A percentile compares a stretch with the other conserved stretches of the same genome.
Conservation (phyloP, 164 flowering plant species). For the Aristolochia fimbriata region DNA sequence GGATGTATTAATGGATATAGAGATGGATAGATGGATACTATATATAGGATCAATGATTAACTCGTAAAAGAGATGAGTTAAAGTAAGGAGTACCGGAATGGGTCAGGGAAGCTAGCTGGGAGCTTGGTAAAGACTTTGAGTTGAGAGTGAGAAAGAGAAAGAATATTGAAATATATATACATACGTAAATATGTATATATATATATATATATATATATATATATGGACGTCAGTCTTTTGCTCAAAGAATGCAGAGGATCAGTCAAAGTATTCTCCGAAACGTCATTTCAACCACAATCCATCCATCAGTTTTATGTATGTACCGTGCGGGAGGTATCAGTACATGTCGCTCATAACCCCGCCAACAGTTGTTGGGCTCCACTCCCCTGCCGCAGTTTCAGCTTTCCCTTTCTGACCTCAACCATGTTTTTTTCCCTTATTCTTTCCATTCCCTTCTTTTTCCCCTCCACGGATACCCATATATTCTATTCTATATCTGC, state of each 20-base stretch:
- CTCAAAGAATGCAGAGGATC: conserved; percentile 9
- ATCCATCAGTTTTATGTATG: conserved; percentile 14
- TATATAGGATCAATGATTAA: conserved; percentile 44
- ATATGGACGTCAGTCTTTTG: no score
- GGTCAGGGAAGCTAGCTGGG: no score
- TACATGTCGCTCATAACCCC: conserved; percentile 14
- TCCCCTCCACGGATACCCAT: background rate
- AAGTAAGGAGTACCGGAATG: no score
- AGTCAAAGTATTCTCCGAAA: conserved; percentile 11
- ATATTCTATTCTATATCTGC: no score
- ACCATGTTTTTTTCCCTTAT: background rate
- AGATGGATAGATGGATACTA: conserved; percentile 34
- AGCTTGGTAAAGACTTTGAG: no score
- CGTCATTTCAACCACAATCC: conserved; percentile 15
- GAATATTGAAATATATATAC: no score
- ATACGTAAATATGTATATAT: no score
- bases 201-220: no score
- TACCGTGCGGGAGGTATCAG: conserved; percentile 11
- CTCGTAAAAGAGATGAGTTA: background rate
- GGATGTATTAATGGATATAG: conserved; percentile 31
- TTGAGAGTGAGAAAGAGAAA: no score
- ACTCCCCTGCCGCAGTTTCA: conserved; percentile 3
- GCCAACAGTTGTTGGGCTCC: conserved; percentile 14
- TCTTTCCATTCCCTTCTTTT: background rate
- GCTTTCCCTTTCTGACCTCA: conserved; percentile 6